Conservation (phyloP, 176 grass and related monocot species). For the Hordeum marinum region DNA sequence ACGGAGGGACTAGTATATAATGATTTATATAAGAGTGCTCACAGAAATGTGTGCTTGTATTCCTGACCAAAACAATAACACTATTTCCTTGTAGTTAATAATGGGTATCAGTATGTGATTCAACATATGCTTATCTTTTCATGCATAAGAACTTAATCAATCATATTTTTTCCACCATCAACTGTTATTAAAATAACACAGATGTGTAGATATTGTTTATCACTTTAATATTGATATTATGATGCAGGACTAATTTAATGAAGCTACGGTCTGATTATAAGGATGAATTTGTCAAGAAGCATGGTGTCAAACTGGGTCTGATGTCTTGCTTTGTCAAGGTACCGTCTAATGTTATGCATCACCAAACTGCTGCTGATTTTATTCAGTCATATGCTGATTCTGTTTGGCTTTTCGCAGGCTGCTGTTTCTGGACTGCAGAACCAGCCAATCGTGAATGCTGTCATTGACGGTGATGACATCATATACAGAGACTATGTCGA, state of each 20-base stretch:
- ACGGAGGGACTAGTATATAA: background rate
- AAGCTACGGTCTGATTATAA: slow-evolving; percentile 97
- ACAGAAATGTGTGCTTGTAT: background rate
- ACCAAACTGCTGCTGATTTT: background rate
- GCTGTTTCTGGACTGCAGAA: slow-evolving; percentile 87
- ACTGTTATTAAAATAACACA: background rate
- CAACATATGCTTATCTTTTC: background rate
- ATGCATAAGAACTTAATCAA: background rate
- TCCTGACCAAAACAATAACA: background rate
- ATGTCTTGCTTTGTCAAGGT: slow-evolving; percentile 99
- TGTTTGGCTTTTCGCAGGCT: slow-evolving; percentile 43
- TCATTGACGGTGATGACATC: slow-evolving; percentile 96
- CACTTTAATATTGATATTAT: background rate
- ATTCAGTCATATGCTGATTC: slow-evolving; percentile 11
- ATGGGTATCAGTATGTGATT: background rate
- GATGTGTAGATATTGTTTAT: background rate
- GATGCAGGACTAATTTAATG: slow-evolving; percentile 93
- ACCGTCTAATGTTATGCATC: background rate
- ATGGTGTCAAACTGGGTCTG: slow-evolving; percentile 91
- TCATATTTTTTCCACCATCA: background rate
- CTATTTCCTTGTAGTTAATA: background rate
- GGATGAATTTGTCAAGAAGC: slow-evolving; percentile 85
- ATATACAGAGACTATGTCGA: slow-evolving; percentile 94
- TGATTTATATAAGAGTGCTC: background rate
- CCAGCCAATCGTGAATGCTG: slow-evolving; percentile 92